phyloP scores from a whole-genome alignment of 2,329 filamentous ascomycete species.

The Fonsecaea erecta region DNA sequence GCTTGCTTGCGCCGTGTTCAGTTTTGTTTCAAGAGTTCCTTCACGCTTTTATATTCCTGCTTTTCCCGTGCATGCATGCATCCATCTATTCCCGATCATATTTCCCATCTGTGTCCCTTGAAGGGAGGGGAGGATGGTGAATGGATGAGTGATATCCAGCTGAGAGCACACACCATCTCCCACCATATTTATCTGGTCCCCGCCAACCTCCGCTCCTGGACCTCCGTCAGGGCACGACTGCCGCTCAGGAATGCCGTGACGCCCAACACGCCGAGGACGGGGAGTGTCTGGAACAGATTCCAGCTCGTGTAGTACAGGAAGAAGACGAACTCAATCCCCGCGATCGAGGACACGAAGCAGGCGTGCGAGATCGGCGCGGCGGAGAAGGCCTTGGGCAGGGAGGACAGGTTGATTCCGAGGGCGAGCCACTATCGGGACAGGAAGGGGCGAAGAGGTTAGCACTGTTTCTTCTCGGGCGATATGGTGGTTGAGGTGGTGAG shows the following conservation, averaged over 20 bases:
- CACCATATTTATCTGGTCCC: constrained; percentile 60
- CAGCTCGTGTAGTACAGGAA: constrained; percentile 91
- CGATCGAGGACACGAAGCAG: constrained; percentile 83
- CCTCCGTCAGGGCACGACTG: constrained; percentile 86
- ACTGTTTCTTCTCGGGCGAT: constrained; percentile 1
- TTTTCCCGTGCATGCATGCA: no score
- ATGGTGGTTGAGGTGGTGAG: no score
- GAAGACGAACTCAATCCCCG: constrained; percentile 89
- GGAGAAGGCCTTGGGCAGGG: constrained; percentile 74
- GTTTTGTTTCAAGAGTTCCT: background rate
- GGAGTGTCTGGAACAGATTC: constrained; percentile 89
- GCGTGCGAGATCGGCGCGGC: constrained; percentile 79
- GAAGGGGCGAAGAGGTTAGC: constrained; percentile 35
- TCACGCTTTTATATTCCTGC: background rate
- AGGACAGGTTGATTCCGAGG: constrained; percentile 81
- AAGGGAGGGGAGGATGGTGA: no score
- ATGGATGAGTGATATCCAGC: no score
- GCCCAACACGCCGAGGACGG: constrained; percentile 70
- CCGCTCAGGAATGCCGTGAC: constrained; percentile 81
- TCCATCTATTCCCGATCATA: no score
- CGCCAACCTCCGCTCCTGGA: constrained; percentile 82
- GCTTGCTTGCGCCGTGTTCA: no score
- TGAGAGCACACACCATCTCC: background rate
- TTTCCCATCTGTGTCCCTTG: background rate
- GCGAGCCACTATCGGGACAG: constrained; percentile 68